These are phyloP conservation scores for Thalassiosira exigua DNA, from an alignment of 352 stramenopile species.

Conservation along the genomic window DNA sequence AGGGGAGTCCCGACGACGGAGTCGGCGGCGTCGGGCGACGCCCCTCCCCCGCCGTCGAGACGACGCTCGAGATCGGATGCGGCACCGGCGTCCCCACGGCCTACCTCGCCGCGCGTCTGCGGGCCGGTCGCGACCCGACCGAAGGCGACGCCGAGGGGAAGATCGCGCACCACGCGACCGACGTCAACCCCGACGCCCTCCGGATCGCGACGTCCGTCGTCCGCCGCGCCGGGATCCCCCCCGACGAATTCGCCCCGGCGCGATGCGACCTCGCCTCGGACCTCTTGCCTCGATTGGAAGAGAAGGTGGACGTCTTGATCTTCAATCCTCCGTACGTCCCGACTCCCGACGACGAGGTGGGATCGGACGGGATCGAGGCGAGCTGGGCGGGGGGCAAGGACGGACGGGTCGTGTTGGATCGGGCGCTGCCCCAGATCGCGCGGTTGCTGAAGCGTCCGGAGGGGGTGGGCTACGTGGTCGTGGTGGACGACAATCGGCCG, in stretches of 20 bases:
- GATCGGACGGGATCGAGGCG: conserved; percentile 91
- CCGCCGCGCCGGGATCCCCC: conserved; percentile 85
- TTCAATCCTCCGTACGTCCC: conserved; percentile 99
- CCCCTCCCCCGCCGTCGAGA: conserved; percentile 13
- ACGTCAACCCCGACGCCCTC: conserved; percentile 92
- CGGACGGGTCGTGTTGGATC: conserved; percentile 94
- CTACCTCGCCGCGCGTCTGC: conserved; percentile 67
- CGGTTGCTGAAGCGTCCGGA: conserved; percentile 60
- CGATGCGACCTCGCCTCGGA: conserved; percentile 87
- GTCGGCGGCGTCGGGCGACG: neutral
- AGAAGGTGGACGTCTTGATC: conserved; percentile 92
- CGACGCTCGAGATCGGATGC: conserved; percentile 87
- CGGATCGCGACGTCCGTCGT: conserved; percentile 88
- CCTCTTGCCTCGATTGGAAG: conserved; percentile 61
- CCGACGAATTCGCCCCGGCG: conserved; percentile 75
- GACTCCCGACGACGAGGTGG: conserved; percentile 94
- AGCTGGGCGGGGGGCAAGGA: conserved; percentile 94
- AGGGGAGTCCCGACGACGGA: conserved; percentile 9
- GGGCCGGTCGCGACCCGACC: conserved; percentile 17
- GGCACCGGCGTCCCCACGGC: conserved; percentile 74
- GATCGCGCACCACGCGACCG: conserved; percentile 86
- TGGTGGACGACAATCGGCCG: conserved; percentile 96
- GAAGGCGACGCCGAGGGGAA: conserved; percentile 11
- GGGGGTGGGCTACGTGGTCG: conserved; percentile 97
- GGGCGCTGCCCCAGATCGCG: conserved; percentile 91